These are phyloP conservation scores for Mycena galopus DNA, from an alignment of 768 basidiomycete species.

Conservation along the genomic window DNA sequence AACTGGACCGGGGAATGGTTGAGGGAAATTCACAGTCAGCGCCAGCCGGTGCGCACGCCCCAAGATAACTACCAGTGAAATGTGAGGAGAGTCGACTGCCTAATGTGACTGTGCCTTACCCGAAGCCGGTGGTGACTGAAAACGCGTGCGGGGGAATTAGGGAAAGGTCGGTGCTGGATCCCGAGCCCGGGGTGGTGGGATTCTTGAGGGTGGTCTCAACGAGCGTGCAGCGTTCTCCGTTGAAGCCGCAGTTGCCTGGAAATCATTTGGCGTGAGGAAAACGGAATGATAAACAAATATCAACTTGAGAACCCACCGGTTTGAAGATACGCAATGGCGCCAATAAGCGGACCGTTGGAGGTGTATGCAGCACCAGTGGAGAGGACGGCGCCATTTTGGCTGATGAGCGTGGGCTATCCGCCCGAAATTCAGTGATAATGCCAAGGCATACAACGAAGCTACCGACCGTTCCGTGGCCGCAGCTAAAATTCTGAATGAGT, in stretches of 20 bases:
- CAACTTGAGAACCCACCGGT: not conserved
- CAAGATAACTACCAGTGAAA: constrained; percentile 26
- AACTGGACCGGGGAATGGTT: not conserved
- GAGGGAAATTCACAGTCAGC: constrained; percentile 41
- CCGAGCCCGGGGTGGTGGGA: constrained; percentile 47
- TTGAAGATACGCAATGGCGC: constrained; percentile 48
- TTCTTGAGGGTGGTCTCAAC: constrained; percentile 51
- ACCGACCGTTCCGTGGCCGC: too few species aligned
- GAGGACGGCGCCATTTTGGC: constrained; percentile 39
- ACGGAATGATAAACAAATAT: not conserved
- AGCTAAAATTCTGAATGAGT: too few species aligned
- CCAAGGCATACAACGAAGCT: too few species aligned
- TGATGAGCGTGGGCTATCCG: constrained; percentile 35
- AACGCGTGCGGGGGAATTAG: constrained; percentile 50
- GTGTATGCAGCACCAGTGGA: constrained; percentile 47
- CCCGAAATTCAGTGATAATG: too few species aligned
- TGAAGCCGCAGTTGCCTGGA: constrained; percentile 48
- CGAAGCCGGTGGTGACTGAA: constrained; percentile 51
- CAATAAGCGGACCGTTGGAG: constrained; percentile 41
- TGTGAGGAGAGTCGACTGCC: too few species aligned
- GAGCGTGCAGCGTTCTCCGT: constrained; percentile 52
- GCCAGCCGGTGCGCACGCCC: constrained; percentile 45
- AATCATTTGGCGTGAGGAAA: constrained; percentile 20
- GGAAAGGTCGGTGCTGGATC: constrained; percentile 52
- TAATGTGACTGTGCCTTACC: not conserved